Evolutionary conservation across 2,329 filamentous ascomycete species (phyloP).

Genomic region (Colletotrichum truncatum): DNA sequence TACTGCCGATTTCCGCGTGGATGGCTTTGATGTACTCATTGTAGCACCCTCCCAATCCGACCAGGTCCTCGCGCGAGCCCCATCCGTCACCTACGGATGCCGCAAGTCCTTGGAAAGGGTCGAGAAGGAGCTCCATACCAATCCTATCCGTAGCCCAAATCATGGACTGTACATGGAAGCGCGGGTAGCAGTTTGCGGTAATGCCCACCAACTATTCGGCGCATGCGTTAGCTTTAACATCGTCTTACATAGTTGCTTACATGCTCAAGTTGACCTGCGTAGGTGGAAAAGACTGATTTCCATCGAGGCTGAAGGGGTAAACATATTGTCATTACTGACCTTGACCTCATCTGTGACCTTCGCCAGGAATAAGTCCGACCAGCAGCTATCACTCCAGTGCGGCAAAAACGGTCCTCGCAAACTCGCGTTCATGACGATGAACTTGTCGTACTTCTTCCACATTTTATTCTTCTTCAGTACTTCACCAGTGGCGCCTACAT

Average conservation of each 20-base stretch:
- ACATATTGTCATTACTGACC: slow-evolving; percentile 29
- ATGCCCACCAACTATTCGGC: slow-evolving; percentile 45
- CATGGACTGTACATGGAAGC: slow-evolving; percentile 46
- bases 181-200: slow-evolving; percentile 43
- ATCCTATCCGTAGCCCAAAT: slow-evolving; percentile 46
- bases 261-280: too few relatives aligned
- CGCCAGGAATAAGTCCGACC: slow-evolving; percentile 43
- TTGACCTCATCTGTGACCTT: slow-evolving; percentile 41
- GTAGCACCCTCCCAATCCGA: slow-evolving; percentile 42
- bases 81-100: slow-evolving; percentile 32
- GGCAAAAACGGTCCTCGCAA: slow-evolving; percentile 47
- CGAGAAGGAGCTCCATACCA: slow-evolving; percentile 46
- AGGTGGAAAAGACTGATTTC: too few relatives aligned
- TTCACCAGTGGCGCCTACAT: slow-evolving; percentile 41
- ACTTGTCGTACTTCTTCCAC: slow-evolving; percentile 44
- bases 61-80: slow-evolving; percentile 34
- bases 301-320: neutral
- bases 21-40: slow-evolving; percentile 36
- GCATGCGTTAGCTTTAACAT: neutral
- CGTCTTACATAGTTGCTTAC: too few relatives aligned
- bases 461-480: slow-evolving; percentile 40
- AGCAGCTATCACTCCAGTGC: slow-evolving; percentile 43
- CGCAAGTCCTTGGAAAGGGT: slow-evolving; percentile 32
- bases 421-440: slow-evolving; percentile 46
- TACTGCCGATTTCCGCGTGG: slow-evolving; percentile 42